Conservation (phyloP, 1,139 yeast species). For the Zygosaccharomyces sapae region DNA sequence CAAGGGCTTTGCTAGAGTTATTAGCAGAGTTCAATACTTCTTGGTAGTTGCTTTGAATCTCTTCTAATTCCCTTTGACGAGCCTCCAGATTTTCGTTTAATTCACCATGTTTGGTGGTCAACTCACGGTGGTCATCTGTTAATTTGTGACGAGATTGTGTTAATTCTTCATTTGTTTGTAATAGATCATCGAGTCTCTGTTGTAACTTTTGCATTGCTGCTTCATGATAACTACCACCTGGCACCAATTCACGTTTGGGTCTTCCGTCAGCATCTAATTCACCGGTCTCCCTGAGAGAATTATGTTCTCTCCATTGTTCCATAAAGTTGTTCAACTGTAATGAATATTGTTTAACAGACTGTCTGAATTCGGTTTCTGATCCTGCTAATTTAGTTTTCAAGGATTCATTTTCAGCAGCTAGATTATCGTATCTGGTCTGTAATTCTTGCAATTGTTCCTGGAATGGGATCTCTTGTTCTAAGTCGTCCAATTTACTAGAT, state of each 20-base stretch:
- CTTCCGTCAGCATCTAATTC: conserved; percentile 3
- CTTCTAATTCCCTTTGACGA: conserved; percentile 36
- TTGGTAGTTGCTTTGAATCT: conserved; percentile 55
- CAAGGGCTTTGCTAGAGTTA: conserved; percentile 72
- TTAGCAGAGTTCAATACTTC: conserved; percentile 69
- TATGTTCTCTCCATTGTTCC: conserved; percentile 18
- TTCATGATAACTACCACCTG: conserved; percentile 19
- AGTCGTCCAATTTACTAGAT: conserved; percentile 45
- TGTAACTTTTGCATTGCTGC: conserved; percentile 25
- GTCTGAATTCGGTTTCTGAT: conserved; percentile 16
- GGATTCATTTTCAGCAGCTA: conserved; percentile 46
- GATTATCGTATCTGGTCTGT: conserved; percentile 44
- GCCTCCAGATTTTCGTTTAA: conserved; percentile 21
- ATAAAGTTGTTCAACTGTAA: conserved; percentile 21
- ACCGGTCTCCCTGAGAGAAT: conserved; percentile 4
- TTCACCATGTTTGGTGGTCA: conserved; percentile 22
- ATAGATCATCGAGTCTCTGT: conserved; percentile 24
- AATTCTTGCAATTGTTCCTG: conserved; percentile 48
- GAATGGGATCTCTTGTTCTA: conserved; percentile 45
- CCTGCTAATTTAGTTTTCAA: conserved; percentile 31
- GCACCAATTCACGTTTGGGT: conserved; percentile 5
- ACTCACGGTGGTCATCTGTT: conserved; percentile 23
- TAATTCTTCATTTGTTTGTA: conserved; percentile 24
- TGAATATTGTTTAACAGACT: conserved; percentile 22
- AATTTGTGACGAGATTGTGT: conserved; percentile 24